A percentile compares a stretch with the other conserved stretches of the same genome.
These are phyloP conservation scores for Ceratocystiopsis brevicomis DNA, from an alignment of 2,329 filamentous ascomycete species.

Conservation along the genomic window DNA sequence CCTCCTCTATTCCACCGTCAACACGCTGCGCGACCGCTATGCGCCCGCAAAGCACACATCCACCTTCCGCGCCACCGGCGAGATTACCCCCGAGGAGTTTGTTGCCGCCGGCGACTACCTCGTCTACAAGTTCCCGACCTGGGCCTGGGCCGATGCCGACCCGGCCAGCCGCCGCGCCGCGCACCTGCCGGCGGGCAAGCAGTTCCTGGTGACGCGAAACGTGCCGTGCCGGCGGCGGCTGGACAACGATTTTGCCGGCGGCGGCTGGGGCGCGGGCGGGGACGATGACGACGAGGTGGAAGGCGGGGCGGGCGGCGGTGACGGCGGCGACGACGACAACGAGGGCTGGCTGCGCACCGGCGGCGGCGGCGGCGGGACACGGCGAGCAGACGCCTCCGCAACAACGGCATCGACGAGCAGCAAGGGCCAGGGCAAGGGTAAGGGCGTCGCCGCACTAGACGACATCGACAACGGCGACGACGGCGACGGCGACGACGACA, in stretches of 20 bases:
- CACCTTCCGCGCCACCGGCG: slow-evolving; percentile 80
- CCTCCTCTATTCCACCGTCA: slow-evolving; percentile 69
- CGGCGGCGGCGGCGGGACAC: slow-evolving; percentile 20
- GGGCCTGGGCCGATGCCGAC: slow-evolving; percentile 87
- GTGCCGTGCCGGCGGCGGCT: slow-evolving; percentile 85
- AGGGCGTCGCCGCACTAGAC: neutral
- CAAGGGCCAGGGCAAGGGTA: neutral
- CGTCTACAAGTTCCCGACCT: slow-evolving; percentile 96
- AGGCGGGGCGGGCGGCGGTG: slow-evolving; percentile 36
- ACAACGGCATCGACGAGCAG: neutral
- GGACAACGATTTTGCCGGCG: slow-evolving; percentile 82
- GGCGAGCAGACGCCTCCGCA: slow-evolving; percentile 9
- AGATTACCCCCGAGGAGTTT: slow-evolving; percentile 96
- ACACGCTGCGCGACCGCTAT: slow-evolving; percentile 78
- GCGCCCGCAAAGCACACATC: slow-evolving; percentile 78
- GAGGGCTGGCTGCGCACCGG: slow-evolving; percentile 88
- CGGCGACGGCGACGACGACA: slow-evolving; percentile 53
- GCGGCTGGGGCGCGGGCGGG: slow-evolving; percentile 32
- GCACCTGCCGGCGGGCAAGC: slow-evolving; percentile 75
- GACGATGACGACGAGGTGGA: slow-evolving; percentile 32
- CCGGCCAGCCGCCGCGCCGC: slow-evolving; percentile 57
- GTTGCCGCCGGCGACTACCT: slow-evolving; percentile 90
- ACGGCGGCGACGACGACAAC: slow-evolving; percentile 43
- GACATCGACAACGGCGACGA: slow-evolving; percentile 57
- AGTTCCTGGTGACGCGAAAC: slow-evolving; percentile 86